These are phyloP conservation scores for Dalbergia cochinchinensis DNA, from an alignment of 306 rosid genomes.

Conservation along the genomic window DNA sequence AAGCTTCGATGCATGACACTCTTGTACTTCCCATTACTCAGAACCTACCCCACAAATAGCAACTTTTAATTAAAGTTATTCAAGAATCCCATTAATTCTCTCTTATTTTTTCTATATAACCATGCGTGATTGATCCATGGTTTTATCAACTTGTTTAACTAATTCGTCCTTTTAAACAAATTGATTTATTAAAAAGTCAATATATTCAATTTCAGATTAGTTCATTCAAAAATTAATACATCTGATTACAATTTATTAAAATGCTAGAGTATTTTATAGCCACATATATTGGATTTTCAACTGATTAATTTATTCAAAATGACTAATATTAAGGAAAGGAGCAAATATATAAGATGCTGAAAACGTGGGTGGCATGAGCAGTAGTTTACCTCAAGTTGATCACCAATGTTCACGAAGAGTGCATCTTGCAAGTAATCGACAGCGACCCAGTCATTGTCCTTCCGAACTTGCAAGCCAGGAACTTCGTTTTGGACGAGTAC, in stretches of 20 bases:
- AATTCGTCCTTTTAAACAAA: too few species aligned
- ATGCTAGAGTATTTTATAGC: too few species aligned
- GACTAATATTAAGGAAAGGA: too few species aligned
- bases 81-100: too few species aligned
- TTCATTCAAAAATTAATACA: too few species aligned
- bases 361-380: background rate
- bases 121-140: background rate
- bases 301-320: too few species aligned
- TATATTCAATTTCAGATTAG: too few species aligned
- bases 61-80: too few species aligned
- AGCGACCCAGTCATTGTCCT: slow-evolving; percentile 60
- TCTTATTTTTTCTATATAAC: too few species aligned
- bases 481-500: slow-evolving; percentile 66
- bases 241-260: too few species aligned
- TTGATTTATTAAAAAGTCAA: too few species aligned
- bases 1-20: slow-evolving; percentile 73
- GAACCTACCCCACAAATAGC: slow-evolving; percentile 43
- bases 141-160: background rate
- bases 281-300: too few species aligned
- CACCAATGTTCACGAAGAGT: slow-evolving; percentile 67
- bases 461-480: slow-evolving; percentile 71
- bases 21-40: slow-evolving; percentile 75
- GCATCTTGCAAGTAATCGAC: slow-evolving; percentile 58
- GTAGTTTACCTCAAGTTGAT: slow-evolving; percentile 63
- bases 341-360: background rate